Percentiles rank a stretch among this genome's conserved stretches.
Conservation (phyloP, 2,329 filamentous ascomycete species). For the Mycocentrospora acerina region DNA sequence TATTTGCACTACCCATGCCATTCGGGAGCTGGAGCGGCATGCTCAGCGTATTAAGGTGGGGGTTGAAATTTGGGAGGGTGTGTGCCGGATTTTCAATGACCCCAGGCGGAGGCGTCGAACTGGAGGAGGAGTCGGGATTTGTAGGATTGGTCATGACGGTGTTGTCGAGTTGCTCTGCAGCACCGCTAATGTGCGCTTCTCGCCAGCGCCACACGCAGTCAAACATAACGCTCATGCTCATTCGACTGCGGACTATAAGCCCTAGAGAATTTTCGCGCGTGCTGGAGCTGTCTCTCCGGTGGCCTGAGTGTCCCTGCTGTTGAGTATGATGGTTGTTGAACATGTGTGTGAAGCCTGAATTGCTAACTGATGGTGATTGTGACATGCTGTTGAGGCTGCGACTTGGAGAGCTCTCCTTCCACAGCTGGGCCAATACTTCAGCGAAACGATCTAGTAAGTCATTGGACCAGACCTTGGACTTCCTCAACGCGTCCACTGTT, state of each 20-base stretch:
- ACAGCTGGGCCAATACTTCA: constrained; percentile 85
- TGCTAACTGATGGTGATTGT: constrained; percentile 39
- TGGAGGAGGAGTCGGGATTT: constrained; percentile 70
- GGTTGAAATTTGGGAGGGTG: constrained; percentile 38
- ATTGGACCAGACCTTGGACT: constrained; percentile 74
- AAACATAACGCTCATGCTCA: constrained; percentile 83
- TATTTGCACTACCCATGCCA: constrained; percentile 43
- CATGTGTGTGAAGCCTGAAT: constrained; percentile 33
- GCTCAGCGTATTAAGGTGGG: constrained; percentile 43
- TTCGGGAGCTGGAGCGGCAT: constrained; percentile 64
- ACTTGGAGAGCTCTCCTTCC: constrained; percentile 60
- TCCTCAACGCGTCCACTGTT: constrained; percentile 69
- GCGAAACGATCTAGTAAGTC: constrained; percentile 78
- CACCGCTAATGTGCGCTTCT: constrained; percentile 59
- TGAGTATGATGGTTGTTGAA: constrained; percentile 32
- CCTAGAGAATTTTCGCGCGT: constrained; percentile 69
- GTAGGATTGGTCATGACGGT: constrained; percentile 87
- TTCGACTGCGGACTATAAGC: constrained; percentile 78
- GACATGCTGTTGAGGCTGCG: constrained; percentile 41
- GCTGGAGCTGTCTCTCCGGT: constrained; percentile 30
- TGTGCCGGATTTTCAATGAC: constrained; percentile 36
- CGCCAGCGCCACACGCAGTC: constrained; percentile 86
- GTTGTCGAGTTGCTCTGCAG: constrained; percentile 50
- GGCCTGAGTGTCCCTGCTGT: constrained; percentile 19
- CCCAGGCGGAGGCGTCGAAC: constrained; percentile 57